Evolutionary conservation across 805 yeast species (phyloP).

Genomic region (Kodamaea lidongshanica): DNA sequence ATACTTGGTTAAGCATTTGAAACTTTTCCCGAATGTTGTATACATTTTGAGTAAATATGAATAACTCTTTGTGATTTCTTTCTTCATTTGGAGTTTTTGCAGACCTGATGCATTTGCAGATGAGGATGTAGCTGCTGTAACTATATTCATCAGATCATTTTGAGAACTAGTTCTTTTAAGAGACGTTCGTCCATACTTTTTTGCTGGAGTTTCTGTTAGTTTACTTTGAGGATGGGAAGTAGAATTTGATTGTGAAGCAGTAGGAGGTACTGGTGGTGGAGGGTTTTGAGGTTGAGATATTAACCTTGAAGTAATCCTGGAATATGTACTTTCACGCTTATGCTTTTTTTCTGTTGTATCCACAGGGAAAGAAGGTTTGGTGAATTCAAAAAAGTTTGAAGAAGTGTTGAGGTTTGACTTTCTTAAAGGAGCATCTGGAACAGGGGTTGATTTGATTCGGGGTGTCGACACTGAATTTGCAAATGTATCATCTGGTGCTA

Average conservation of each 20-base stretch:
- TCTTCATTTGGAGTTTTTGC: conserved; percentile 8
- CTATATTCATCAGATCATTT: conserved; percentile 3
- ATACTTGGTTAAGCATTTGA: conserved; percentile 52
- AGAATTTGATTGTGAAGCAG: conserved; percentile 2
- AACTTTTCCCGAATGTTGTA: conserved; percentile 53
- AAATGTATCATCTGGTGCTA: conserved; percentile 19
- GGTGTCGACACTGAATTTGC: conserved; percentile 26
- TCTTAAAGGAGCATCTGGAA: conserved; percentile 36
- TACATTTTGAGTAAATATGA: conserved; percentile 43
- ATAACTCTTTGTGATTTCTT: conserved; percentile 30
- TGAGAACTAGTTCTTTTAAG: conserved; percentile 6
- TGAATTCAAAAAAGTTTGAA: conserved; percentile 20
- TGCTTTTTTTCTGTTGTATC: conserved; percentile 17
- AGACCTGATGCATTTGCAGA: conserved; percentile 3
- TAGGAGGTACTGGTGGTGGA: conserved; percentile 4
- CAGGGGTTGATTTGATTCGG: conserved; percentile 15
- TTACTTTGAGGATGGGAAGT: conserved; percentile 7
- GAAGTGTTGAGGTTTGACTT: conserved; percentile 20
- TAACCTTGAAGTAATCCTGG: conserved; percentile 44
- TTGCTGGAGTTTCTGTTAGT: conserved; percentile 7
- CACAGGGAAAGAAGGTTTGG: conserved; percentile 25
- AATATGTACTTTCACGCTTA: conserved; percentile 30
- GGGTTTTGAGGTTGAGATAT: conserved; percentile 32
- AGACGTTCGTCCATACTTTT: conserved; percentile 3
- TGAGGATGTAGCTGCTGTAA: conserved; percentile 5